Conservation (phyloP, 1,284 basidiomycete species). For the Marasmius sp. region DNA sequence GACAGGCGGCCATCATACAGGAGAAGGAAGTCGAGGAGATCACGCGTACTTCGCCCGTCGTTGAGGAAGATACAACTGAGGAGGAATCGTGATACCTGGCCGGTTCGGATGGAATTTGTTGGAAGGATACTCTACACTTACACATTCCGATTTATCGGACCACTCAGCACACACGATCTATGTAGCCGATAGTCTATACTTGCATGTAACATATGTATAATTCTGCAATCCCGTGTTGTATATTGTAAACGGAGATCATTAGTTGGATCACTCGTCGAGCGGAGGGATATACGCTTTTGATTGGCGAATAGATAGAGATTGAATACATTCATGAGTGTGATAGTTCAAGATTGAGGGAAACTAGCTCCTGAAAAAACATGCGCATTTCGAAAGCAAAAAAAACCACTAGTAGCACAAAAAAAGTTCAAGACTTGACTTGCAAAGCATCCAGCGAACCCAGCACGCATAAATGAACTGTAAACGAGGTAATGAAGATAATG, state of each 20-base stretch:
- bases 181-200: neutral
- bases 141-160: too few relatives aligned
- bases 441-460: neutral
- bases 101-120: neutral
- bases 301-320: too few relatives aligned
- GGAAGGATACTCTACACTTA: neutral
- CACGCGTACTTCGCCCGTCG: conserved; percentile 17
- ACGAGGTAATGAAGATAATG: neutral
- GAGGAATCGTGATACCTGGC: neutral
- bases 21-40: conserved; percentile 63
- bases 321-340: too few relatives aligned
- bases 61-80: neutral
- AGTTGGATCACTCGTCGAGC: too few relatives aligned
- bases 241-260: too few relatives aligned
- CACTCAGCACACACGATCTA: conserved; percentile 7
- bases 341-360: neutral
- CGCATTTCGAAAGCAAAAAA: neutral
- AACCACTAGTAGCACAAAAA: neutral
- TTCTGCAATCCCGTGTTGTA: neutral
- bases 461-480: neutral
- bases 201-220: neutral
- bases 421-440: neutral
- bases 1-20: conserved; percentile 55
- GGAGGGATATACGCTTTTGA: too few relatives aligned
- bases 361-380: neutral